These are phyloP conservation scores for Physocladia obscura DNA, from an alignment of 192 early-diverging fungal genomes.

Conservation along the genomic window DNA sequence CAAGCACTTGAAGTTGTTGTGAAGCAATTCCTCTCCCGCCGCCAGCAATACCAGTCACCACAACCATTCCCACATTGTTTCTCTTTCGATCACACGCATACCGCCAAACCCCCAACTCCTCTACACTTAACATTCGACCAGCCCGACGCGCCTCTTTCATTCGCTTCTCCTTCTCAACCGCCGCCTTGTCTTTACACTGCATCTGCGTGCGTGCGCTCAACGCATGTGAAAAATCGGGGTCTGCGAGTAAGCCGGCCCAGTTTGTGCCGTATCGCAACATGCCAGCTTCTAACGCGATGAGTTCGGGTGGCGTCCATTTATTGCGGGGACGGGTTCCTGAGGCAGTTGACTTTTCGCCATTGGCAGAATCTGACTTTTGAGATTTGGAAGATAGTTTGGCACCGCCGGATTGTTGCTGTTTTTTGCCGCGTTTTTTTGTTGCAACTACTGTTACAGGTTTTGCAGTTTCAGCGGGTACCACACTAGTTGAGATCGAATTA, in stretches of 20 bases:
- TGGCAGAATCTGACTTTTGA: too few species aligned
- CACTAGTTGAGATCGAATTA: too few species aligned
- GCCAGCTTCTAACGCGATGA: slow-evolving; percentile 20
- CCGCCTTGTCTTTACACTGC: slow-evolving; percentile 35
- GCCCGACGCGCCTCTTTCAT: slow-evolving; percentile 15
- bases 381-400: too few species aligned
- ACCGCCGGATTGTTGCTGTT: too few species aligned
- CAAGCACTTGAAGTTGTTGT: too few species aligned
- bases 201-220: slow-evolving; percentile 13
- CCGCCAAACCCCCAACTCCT: slow-evolving; percentile 32
- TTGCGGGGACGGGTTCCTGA: slow-evolving; percentile 2
- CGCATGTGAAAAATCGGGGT: background rate
- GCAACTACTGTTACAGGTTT: too few species aligned
- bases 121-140: slow-evolving; percentile 15
- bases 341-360: background rate
- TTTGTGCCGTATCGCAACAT: slow-evolving; percentile 29
- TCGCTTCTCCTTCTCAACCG: slow-evolving; percentile 30
- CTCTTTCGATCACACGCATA: slow-evolving; percentile 35
- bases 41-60: too few species aligned
- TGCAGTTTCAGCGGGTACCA: too few species aligned
- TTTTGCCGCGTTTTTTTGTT: too few species aligned
- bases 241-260: slow-evolving; percentile 23
- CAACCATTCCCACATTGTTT: too few species aligned
- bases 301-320: slow-evolving; percentile 9
- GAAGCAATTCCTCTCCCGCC: too few species aligned